Base-by-base conservation (phyloP, 257 asterid species). In the Petunia axillaris region DNA sequence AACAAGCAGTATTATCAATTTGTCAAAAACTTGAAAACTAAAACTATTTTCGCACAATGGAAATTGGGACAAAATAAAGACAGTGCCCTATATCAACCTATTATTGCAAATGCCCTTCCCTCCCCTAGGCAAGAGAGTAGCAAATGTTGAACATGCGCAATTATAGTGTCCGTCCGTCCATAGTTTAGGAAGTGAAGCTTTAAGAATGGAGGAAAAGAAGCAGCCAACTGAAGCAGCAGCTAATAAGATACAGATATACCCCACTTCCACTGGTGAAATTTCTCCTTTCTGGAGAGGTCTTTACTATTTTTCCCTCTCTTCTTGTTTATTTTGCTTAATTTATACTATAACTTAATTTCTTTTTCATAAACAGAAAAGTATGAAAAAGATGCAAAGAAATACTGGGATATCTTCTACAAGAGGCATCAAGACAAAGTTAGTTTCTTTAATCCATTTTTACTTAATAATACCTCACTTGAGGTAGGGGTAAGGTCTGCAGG, bases 371-470 rank as follows among this genome's bases (percentile, higher is more conserved):
- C 91, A 95, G 99, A 88, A 52, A 95, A 96, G 89, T 96, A 93
- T 79, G 99, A 96, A 79, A 91, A 84, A 81, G 97, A 94, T 80
- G 99, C 99, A 70, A 93, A 89, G 88, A 96, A 96, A 83, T 89
- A 96, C 81, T 96, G 98, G 98, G 98, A 96, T 81, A 86, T 90
- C 81, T 96, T 95, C 77, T 96, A 96, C 85, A 96, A 96, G 87
- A 90, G 91, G 80, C 99, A 96, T 86, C 97, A 94, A 46, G 98
- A 94, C 85, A 92, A 78, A 89, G 99, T 93, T 64, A 52, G 93
- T 87, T 84, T 81, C 83, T 75, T 66, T 41, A 53, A 65, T 58
- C n/a, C 39, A 39, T 25, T 8, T 76, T 2, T 59, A 41, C 64
- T 36, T 3, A 59, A 65, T 9, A 64, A 38, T 9, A 65, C 5